Base-by-base conservation (phyloP, 2,329 filamentous ascomycete genomes). In the Monilinia fructicola region DNA sequence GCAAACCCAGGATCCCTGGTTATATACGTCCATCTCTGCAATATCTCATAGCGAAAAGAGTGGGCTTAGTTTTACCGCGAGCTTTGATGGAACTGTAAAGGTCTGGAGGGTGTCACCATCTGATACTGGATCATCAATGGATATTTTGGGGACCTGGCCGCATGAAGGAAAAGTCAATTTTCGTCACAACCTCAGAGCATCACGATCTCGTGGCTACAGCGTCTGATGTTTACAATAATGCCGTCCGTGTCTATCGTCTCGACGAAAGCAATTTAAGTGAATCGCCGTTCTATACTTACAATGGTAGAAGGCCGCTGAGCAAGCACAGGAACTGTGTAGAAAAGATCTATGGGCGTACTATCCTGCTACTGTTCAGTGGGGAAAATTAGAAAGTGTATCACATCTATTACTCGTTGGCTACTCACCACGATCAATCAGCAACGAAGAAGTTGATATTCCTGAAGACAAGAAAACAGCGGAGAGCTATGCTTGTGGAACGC, bases 291-390 rank as follows among this genome's bases (percentile, higher is more conserved):
- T 66, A 73, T 60, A 69, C 70, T 6, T 77, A 77, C 54, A 71
- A 71, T 58, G 72, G 73, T 5, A 73, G 18, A 72, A 67, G 64
- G 70, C 71, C 16, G 48, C 64, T 10, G 70, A 70, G 26, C 71
- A 73, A 59, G 65, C 70, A 12, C 68, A 69, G 38, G 72, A 74
- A 35, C 40, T 71, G n/a, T 55, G 65, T 28, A 66, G 63, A 16
- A 64, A 60, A 12, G 71, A 73, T 2, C 83, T 81, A 64, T 89
- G 87, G 87, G 83, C 84, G 0, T 89, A 88, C 71, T 86, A 80
- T 67, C 87, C 87, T 0, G 84, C 87, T 0, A 87, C 86, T 0
- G 83, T 89, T 74, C 84, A 85, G 72, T 89, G 87, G 86, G 87
- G 86, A 0, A 73, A 79, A 31, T 77, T 80, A 1, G 68, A 74